phyloP scores from a whole-genome alignment of 2,329 filamentous ascomycete genomes.

The Cordyceps cicadae region DNA sequence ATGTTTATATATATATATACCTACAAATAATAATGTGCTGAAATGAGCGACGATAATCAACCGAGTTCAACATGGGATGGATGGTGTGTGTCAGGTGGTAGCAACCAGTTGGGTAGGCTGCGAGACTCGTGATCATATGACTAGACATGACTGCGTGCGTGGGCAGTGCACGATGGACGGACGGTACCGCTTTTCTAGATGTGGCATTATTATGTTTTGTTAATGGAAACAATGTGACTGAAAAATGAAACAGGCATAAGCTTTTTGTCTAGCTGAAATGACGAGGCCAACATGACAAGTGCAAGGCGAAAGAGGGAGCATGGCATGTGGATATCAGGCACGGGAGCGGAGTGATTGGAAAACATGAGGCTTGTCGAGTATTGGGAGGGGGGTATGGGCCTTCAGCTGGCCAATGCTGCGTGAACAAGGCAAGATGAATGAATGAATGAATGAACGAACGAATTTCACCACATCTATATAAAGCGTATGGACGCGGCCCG shows the following conservation, averaged over 20 bases:
- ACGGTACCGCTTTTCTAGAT: neutral
- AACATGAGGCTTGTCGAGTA: neutral
- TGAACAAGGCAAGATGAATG: neutral
- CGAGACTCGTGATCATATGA: constrained; percentile 10
- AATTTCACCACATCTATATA: neutral
- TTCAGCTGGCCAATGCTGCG: neutral
- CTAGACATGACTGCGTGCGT: neutral
- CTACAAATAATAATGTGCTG: neutral
- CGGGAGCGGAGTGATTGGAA: constrained; percentile 8
- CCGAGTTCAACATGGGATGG: neutral
- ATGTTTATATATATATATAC: neutral
- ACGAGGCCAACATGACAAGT: neutral
- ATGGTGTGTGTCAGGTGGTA: constrained; percentile 8
- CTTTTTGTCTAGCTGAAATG: neutral
- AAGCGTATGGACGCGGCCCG: neutral
- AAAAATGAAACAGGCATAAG: neutral
- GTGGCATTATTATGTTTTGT: neutral
- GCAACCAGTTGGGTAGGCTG: neutral
- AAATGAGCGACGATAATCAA: neutral
- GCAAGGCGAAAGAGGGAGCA: neutral
- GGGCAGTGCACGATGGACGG: neutral
- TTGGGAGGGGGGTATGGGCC: neutral
- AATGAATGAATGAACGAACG: neutral
- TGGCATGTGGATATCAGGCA: constrained; percentile 7
- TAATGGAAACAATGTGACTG: neutral